These are phyloP conservation scores for Haematococcus sp. DNA, from an alignment of 139 green algal species.

Conservation along the genomic window DNA sequence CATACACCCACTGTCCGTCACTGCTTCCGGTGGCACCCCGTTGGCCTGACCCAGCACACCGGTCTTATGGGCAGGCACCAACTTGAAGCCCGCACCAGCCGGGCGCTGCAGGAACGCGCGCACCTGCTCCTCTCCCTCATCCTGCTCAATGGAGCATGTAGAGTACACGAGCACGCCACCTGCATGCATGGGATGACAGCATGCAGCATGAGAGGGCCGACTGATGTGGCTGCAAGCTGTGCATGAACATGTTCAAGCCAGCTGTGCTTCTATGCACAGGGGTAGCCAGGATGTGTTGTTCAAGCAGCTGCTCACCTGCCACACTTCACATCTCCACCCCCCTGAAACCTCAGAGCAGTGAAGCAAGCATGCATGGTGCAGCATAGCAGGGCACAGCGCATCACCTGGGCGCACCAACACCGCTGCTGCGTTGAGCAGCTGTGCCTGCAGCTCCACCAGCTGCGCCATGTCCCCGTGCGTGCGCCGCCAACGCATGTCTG, in stretches of 20 bases:
- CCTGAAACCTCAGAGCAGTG: too few species aligned
- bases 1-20: conserved; percentile 55
- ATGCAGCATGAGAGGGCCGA: too few species aligned
- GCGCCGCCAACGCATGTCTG: conserved; percentile 86
- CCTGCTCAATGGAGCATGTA: conserved; percentile 69
- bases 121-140: conserved; percentile 31
- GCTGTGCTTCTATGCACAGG: too few species aligned
- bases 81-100: conserved; percentile 5
- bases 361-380: too few species aligned
- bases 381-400: too few species aligned
- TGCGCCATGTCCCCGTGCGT: conserved; percentile 50
- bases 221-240: too few species aligned
- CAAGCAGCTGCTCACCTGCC: too few species aligned
- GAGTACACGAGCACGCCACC: conserved; percentile 87
- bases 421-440: conserved; percentile 71
- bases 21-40: conserved; percentile 17
- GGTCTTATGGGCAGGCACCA: background rate
- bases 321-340: too few species aligned
- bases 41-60: background rate
- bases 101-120: background rate
- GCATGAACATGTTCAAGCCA: too few species aligned
- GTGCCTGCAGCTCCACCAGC: conserved; percentile 40
- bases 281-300: too few species aligned
- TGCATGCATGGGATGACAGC: too few species aligned
- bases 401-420: too few species aligned